Evolutionary conservation across 768 basidiomycete species (phyloP), one percentile per base, ranked within the genome.

Genomic region (Heimioporus sp.): DNA sequence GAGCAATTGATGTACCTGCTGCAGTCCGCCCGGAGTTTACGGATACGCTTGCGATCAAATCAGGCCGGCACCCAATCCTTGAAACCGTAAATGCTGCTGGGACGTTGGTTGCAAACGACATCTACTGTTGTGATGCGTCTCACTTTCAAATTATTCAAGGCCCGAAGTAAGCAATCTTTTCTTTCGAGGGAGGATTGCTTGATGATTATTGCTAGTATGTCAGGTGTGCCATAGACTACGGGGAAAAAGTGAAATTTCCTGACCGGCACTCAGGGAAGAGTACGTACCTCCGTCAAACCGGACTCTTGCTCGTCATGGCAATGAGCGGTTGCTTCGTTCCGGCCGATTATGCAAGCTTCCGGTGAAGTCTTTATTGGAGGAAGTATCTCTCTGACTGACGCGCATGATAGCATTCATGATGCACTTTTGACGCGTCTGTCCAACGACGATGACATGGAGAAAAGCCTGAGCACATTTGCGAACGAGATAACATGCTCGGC

Each of bases 311-410:
- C 1, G 73, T 94, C 34, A 87, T 96, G 82, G 92, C 92, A 0
- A 87, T 93, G 83, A 85, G 86, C 54, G 90, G 94, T 0, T 92
- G 86, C 67, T 96, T 90, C 62, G 90, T 99, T 5, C 93, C 97
- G 1, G 93, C 92, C 0, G 87, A 91, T 65, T 98, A 95, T 65
- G 93, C 91, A 6, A 92, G 88, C 62, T 93, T 98, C 66, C 78
- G 85, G 86, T 85, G 41, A 20, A 69, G 37, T 35, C 16, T 35
- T 17, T 10, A 2, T 0, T 13, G 0, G 39, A 30, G 24, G 16
- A 34, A 34, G 4, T 16, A 20, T n/a, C n/a, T 48, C 20, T 10
- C 21, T 17, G 9, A 20, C 10, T n/a, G 13, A 31, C 44, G 20
- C 9, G 19, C 35, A 17, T 53, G 28, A 4, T 45, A 92, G 89